Base-by-base conservation (phyloP, 768 basidiomycete species). In the Russula abietina region DNA sequence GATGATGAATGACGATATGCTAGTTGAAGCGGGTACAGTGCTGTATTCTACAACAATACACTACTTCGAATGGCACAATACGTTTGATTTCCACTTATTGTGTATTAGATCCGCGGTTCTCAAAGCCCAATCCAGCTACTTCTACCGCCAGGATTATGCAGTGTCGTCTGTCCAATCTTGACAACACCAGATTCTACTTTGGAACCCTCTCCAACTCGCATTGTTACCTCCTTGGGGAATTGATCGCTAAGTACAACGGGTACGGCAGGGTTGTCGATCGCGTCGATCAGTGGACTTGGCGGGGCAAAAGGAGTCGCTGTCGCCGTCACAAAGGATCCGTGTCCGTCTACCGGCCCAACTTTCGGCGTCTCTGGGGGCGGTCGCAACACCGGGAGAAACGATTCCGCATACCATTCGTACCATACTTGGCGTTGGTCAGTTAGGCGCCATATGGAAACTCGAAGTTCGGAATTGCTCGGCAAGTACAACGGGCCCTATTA, bases 321-420 rank as follows among this genome's bases (percentile, higher is more conserved):
- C 26, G 68, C 60, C 49, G 69, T 46, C 45, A 57, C 9, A 60
- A 68, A 64, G 46, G 69, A 59, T 2, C 70, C 69, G 32, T 41
- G 63, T 22, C 68, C 67, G 62, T 71, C 62, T 22, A 64, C n/a
- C 24, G 64, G 62, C 30, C 62, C 60, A 49, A 73, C 49, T 7
- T 73, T 70, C 11, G 77, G 74, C 64, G 71, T 72, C 38, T 72
- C 71, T 17, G 73, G 62, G 6, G 73, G 70, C 39, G 71, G 70
- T 45, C 73, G 73, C 38, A 82, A 78, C 19, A 87, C 77, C 5
- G 89, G 83, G 57, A 98, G 77, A 77, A 91, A 98, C 19, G 93
- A 87, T 70, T 98, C 95, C 0, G 93, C 94, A 70, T 89, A 87
- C 97, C 97, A 99, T 75, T 98, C 97, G 74, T 98, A 98, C 97